Evolutionary conservation across 164 flowering plant genomes (phyloP), one percentile per base, ranked within the genome.

Genomic region (Liriodendron chinense): DNA sequence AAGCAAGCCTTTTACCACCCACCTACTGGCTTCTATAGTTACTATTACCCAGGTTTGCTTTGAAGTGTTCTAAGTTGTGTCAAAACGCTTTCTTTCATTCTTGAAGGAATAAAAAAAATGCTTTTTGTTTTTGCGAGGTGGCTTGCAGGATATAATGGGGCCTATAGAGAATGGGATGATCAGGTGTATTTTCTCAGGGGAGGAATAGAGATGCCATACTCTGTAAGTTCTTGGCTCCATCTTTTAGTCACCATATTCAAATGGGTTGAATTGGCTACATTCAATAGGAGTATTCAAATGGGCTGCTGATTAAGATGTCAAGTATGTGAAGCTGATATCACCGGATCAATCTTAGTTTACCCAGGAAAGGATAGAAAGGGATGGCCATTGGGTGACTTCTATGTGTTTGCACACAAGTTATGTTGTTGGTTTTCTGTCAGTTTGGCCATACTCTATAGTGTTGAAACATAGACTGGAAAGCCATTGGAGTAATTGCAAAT

Each of bases 11-110:
- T 68, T 67, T 62, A 80, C 72, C 74, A 67, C 72, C 85, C 77
- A 78, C 78, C 84, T 76, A 77, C 82, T 69, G 80, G 72, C 80
- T 72, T 66, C 72, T 82, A 81, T 81, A 78, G 80, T 75, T 84
- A 84, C 74, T 80, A 77, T 74, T 82, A 80, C 70, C 84, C 86
- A 80, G 87, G 88, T 86, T 75, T 70, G 73, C 28, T 26, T 79
- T 77, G 28, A 13, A 47, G 2, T 72, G 6, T 57, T 20, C 9
- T 26, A 26, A 25, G 18, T 47, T 49, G 2, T 57, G 4, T 21
- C 2, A 21, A 18, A 23, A n/a, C 16, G 49, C 21, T 59, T 43
- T n/a, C n/a, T 57, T 34, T 57, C n/a, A 53, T 26, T 71, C 20
- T 23, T 26, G 2, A 9, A 18, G 6, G 7, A 16, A 50, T 72